Percentiles rank a stretch among this genome's conserved stretches.
These are phyloP conservation scores for Ceratopteris richardii DNA, from an alignment of 75 land plant species.

Conservation along the genomic window DNA sequence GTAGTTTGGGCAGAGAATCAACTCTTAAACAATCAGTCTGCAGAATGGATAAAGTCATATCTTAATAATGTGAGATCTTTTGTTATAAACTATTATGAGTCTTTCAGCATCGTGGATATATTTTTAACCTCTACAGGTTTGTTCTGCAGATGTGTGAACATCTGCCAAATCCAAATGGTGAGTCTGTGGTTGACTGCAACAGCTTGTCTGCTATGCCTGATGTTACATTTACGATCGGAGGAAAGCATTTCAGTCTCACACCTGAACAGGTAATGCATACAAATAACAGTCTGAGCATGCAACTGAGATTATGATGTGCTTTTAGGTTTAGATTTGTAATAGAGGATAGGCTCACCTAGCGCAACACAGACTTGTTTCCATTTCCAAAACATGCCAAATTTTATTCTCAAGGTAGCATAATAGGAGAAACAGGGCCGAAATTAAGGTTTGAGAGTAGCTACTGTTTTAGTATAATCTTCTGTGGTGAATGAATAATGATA, in stretches of 20 bases:
- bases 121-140: conserved; percentile 1
- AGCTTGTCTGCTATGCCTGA: conserved; percentile 55
- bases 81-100: neutral
- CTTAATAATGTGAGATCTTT: conserved; percentile 47
- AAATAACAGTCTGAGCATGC: too few relatives aligned
- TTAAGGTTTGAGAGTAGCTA: too few relatives aligned
- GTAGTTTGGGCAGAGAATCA: conserved; percentile 91
- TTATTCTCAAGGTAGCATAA: too few relatives aligned
- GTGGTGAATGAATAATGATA: too few relatives aligned
- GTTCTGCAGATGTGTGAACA: conserved; percentile 68
- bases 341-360: too few relatives aligned
- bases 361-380: too few relatives aligned
- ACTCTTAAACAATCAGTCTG: conserved; percentile 58
- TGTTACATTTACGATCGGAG: conserved; percentile 79
- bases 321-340: too few relatives aligned
- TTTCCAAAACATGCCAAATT: too few relatives aligned
- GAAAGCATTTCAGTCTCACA: conserved; percentile 44
- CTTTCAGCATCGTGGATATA: neutral
- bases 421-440: too few relatives aligned
- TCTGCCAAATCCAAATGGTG: conserved; percentile 88
- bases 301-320: too few relatives aligned
- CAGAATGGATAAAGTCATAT: conserved; percentile 51
- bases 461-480: too few relatives aligned
- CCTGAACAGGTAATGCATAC: conserved; percentile 93
- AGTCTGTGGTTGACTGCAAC: conserved; percentile 70